These are phyloP conservation scores for Arthrobotrys sinensis DNA, from an alignment of 2,329 filamentous ascomycete genomes.

Conservation along the genomic window DNA sequence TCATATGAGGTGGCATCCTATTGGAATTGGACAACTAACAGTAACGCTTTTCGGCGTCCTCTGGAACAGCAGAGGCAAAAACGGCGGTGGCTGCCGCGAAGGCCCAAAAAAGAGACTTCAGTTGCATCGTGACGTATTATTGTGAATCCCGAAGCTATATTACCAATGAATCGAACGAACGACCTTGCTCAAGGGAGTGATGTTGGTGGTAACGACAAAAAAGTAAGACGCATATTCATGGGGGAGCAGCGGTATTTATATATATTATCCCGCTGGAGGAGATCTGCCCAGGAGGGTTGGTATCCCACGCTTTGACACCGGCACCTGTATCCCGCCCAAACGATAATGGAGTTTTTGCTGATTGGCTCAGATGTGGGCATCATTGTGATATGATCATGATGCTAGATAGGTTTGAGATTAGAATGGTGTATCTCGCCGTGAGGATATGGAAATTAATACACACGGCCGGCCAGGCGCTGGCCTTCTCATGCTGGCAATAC, in stretches of 20 bases:
- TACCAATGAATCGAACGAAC: slow-evolving; percentile 22
- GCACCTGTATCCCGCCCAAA: slow-evolving; percentile 13
- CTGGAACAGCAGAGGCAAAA: slow-evolving; percentile 33
- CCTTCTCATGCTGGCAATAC: slow-evolving; percentile 14
- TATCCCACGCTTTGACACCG: slow-evolving; percentile 35
- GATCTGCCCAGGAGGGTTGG: background rate
- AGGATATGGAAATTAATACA: slow-evolving; percentile 45
- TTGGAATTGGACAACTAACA: slow-evolving; percentile 11
- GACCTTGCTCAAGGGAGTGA: slow-evolving; percentile 10
- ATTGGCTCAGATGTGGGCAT: background rate
- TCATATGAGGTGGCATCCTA: background rate
- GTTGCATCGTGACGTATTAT: slow-evolving; percentile 47
- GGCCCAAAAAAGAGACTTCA: slow-evolving; percentile 41
- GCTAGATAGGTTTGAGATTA: slow-evolving; percentile 39
- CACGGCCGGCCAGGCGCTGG: slow-evolving; percentile 14
- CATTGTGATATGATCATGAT: slow-evolving; percentile 37
- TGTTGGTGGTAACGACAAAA: slow-evolving; percentile 37
- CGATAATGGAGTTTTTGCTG: background rate
- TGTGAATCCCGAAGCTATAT: slow-evolving; percentile 2
- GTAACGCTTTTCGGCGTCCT: slow-evolving; percentile 40
- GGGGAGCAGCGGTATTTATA: slow-evolving; percentile 44
- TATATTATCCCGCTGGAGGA: background rate
- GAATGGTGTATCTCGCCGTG: slow-evolving; percentile 24
- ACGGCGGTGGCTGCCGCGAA: slow-evolving; percentile 19
- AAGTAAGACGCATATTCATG: slow-evolving; percentile 3